Base-by-base conservation (phyloP, 2,329 filamentous ascomycete genomes). In the Alternaria sp. region DNA sequence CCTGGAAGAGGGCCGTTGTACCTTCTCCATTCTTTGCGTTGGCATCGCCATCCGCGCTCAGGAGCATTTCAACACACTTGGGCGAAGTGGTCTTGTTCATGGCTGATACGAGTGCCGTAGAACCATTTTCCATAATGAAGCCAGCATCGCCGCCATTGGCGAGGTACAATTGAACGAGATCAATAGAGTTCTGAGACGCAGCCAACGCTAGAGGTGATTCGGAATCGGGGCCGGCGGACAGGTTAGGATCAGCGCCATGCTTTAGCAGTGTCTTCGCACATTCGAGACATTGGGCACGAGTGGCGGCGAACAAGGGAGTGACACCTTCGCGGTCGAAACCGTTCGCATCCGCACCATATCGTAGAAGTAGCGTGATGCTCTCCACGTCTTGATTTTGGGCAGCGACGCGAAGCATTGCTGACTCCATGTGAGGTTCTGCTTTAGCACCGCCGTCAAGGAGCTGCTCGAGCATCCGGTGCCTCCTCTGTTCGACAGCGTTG, bases 1-100 rank as follows among this genome's bases (percentile, higher is more conserved):
- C 87, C 66, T 87, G 85, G 74, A 90, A 90, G 2, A 91, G 81
- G 0, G 89, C 84, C 0, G 88, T 89, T 67, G 88, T 87, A 26
- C 89, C 90, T 62, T 88, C 85, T 21, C 81, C 80, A 73, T 86
- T 89, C 82, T 91, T 87, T 25, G 76, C 73, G 69, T 91, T 86
- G 21, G 87, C 81, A 64, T 89, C 83, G 0, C 85, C 84, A 6
- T 87, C 88, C 66, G 89, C 88, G 9, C 85, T 83, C 5, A 91
- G 83, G 64, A 91, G 67, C 26, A 89, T 78, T 54, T 90, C 87
- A 19, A 89, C 81, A 30, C 90, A 79, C 59, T 81, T 82, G 62
- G 82, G 82, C 0, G 87, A 84, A 0, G 84, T 85, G 64, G 83
- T 86, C 77, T 87, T 87, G 74, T 84, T 86, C 79, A 91, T 90